Evolutionary conservation across 2,329 filamentous ascomycete genomes (phyloP).

Genomic region (Colletotrichum lindemuthianum): DNA sequence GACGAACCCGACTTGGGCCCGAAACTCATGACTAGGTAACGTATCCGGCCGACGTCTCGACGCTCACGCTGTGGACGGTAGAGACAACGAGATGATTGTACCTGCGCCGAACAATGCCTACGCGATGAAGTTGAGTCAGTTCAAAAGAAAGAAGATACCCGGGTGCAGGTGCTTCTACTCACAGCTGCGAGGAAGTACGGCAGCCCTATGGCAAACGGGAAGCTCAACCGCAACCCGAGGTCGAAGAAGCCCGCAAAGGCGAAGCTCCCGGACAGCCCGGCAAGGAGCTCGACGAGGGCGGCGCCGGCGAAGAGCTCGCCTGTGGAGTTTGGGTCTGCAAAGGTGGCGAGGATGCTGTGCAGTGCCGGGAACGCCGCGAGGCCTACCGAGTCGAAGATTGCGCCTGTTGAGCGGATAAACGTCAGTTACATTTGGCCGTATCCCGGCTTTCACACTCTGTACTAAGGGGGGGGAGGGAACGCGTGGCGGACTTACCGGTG

Average conservation of each 20-base stretch:
- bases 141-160: too few relatives aligned
- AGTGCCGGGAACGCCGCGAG: background rate
- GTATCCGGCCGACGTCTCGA: too few relatives aligned
- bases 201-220: background rate
- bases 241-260: slow-evolving; percentile 15
- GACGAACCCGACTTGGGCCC: too few relatives aligned
- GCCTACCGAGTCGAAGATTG: background rate
- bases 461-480: background rate
- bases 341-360: slow-evolving; percentile 5
- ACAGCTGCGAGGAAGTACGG: slow-evolving; percentile 10
- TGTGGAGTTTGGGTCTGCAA: background rate
- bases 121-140: too few relatives aligned
- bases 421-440: background rate
- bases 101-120: too few relatives aligned
- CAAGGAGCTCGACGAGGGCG: background rate
- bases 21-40: too few relatives aligned
- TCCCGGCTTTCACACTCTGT: background rate
- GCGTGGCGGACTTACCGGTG: background rate
- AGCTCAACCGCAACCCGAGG: background rate
- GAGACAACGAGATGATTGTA: too few relatives aligned
- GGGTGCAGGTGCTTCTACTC: background rate
- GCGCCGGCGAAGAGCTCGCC: slow-evolving; percentile 10
- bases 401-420: background rate
- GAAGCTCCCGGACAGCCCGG: slow-evolving; percentile 4
- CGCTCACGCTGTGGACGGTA: too few relatives aligned